Conservation (phyloP, 1,284 basidiomycete genomes). For the Fomitopsis pinicola region DNA sequence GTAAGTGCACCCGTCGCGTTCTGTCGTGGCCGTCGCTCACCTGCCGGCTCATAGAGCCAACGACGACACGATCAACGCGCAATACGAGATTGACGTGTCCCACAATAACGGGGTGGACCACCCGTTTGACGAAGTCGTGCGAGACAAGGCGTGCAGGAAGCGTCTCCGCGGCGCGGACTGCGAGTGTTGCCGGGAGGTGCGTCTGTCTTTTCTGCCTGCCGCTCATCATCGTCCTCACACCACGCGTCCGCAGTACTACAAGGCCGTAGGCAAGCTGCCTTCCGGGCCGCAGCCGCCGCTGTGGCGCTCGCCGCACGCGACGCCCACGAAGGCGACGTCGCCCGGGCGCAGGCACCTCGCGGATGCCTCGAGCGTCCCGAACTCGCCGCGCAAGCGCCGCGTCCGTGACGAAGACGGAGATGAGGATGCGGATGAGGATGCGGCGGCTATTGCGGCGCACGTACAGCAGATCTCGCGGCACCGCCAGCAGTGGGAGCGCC, state of each 20-base stretch:
- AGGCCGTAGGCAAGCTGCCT: slow-evolving; percentile 69
- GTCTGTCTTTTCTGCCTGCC: slow-evolving; percentile 23
- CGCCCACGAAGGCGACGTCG: slow-evolving; percentile 21
- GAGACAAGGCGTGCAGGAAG: slow-evolving; percentile 61
- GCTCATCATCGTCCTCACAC: neutral
- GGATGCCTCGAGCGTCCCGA: neutral
- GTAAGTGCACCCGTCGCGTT: slow-evolving; percentile 8
- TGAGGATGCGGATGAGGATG: slow-evolving; percentile 4
- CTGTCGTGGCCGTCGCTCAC: neutral
- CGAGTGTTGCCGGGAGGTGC: slow-evolving; percentile 78
- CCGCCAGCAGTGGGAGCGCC: slow-evolving; percentile 65
- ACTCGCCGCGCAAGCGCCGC: neutral
- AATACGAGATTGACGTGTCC: slow-evolving; percentile 63
- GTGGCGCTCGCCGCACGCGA: slow-evolving; percentile 55
- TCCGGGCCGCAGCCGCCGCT: slow-evolving; percentile 56
- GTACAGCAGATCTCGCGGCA: slow-evolving; percentile 78
- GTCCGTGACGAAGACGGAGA: slow-evolving; percentile 3
- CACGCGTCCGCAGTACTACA: slow-evolving; percentile 63
- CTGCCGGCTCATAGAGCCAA: slow-evolving; percentile 4
- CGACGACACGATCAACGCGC: slow-evolving; percentile 45
- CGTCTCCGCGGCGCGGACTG: slow-evolving; percentile 78
- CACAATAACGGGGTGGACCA: slow-evolving; percentile 63
- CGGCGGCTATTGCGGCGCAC: slow-evolving; percentile 43
- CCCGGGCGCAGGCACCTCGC: slow-evolving; percentile 23
- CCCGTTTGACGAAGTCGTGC: slow-evolving; percentile 75